phyloP scores from a whole-genome alignment of 192 early-diverging fungal species.

The Martensiomyces pterosporus region DNA sequence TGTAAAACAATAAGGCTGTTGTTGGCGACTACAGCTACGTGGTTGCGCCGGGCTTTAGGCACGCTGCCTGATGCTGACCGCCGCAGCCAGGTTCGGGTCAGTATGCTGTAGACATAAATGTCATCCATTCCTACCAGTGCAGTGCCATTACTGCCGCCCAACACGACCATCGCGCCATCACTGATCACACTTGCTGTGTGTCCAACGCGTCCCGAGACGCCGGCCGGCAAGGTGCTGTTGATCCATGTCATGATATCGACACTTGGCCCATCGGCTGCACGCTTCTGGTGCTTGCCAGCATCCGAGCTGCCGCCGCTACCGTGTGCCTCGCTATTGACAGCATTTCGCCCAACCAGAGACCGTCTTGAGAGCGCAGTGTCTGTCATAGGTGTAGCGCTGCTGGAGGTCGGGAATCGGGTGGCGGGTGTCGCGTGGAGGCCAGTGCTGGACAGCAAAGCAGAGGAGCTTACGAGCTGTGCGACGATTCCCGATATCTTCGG shows the following conservation, averaged over 20 bases:
- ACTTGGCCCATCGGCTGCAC: background rate
- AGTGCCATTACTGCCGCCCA: slow-evolving; percentile 33
- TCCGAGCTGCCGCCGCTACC: too few species aligned
- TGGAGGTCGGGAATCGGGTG: too few species aligned
- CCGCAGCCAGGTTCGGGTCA: slow-evolving; percentile 23
- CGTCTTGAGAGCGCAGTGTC: too few species aligned
- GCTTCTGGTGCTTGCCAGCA: too few species aligned
- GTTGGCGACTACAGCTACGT: slow-evolving; percentile 39
- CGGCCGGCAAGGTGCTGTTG: slow-evolving; percentile 27
- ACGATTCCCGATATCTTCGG: too few species aligned
- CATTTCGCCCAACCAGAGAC: too few species aligned
- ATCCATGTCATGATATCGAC: slow-evolving; percentile 31
- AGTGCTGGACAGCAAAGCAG: too few species aligned
- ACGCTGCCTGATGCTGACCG: slow-evolving; percentile 19
- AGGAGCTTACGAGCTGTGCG: too few species aligned
- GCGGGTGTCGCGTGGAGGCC: too few species aligned
- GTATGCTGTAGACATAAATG: slow-evolving; percentile 28
- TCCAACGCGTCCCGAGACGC: slow-evolving; percentile 30
- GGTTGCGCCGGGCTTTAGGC: slow-evolving; percentile 24
- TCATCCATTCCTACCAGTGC: slow-evolving; percentile 22
- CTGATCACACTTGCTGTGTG: slow-evolving; percentile 33
- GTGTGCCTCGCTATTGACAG: too few species aligned
- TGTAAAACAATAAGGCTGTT: slow-evolving; percentile 34
- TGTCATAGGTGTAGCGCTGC: too few species aligned
- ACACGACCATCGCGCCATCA: slow-evolving; percentile 37